Conservation (phyloP, 2,329 filamentous ascomycete genomes). For the Diaporthe citri region DNA sequence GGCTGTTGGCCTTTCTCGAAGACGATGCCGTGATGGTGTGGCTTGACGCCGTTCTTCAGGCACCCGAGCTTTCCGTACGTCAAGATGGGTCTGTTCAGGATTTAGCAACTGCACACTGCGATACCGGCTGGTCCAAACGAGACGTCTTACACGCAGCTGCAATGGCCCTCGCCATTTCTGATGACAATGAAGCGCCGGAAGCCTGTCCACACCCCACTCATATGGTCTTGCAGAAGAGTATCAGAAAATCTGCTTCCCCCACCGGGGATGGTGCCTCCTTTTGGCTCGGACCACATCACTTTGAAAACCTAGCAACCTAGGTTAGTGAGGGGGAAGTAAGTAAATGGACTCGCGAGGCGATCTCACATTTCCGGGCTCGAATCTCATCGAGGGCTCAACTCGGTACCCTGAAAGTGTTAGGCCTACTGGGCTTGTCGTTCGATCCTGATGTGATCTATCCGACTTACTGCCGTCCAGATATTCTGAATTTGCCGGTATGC, state of each 20-base stretch:
- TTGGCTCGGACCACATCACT: slow-evolving; percentile 66
- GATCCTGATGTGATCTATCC: not conserved
- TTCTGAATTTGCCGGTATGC: slow-evolving; percentile 10
- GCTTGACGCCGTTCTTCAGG: slow-evolving; percentile 65
- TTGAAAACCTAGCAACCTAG: slow-evolving; percentile 62
- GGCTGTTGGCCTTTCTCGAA: slow-evolving; percentile 53
- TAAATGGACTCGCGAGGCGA: not conserved
- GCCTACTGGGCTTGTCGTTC: too few species aligned
- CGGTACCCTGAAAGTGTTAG: slow-evolving; percentile 28
- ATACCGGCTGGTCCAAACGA: not conserved
- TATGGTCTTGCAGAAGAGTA: slow-evolving; percentile 45
- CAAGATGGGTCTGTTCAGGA: slow-evolving; percentile 61
- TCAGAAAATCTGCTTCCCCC: slow-evolving; percentile 47
- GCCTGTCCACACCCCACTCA: slow-evolving; percentile 59
- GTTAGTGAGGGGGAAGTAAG: not conserved
- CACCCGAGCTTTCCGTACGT: slow-evolving; percentile 68
- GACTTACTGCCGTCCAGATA: slow-evolving; percentile 25
- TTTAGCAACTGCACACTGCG: not conserved
- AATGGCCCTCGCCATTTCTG: slow-evolving; percentile 64
- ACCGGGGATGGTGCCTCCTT: slow-evolving; percentile 3
- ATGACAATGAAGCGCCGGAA: slow-evolving; percentile 69
- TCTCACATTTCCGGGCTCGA: slow-evolving; percentile 27
- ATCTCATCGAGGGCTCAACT: slow-evolving; percentile 27
- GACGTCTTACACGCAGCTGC: slow-evolving; percentile 66
- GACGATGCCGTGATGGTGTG: slow-evolving; percentile 67